phyloP scores from a whole-genome alignment of 75 land plant species.

The Pinus tabuliformis region DNA sequence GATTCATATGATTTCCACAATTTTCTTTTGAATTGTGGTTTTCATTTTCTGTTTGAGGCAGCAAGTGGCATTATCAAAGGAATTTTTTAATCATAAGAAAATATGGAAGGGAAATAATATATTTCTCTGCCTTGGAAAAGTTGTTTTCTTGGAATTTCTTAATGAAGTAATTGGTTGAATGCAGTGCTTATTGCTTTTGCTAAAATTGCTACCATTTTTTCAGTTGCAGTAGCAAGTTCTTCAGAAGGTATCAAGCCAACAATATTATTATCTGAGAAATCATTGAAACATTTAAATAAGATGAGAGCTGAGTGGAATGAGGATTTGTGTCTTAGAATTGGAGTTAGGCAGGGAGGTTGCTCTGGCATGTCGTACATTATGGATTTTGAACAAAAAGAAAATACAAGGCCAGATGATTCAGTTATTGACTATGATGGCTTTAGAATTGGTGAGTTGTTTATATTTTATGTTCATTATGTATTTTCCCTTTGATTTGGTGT shows the following conservation, averaged over 20 bases:
- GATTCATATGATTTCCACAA: no score
- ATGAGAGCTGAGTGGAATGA: constrained; percentile 66
- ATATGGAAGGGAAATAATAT: no score
- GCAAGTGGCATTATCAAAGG: no score
- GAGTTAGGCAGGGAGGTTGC: constrained; percentile 97
- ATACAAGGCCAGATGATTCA: constrained; percentile 75
- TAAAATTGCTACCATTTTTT: background rate
- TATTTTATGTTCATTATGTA: background rate
- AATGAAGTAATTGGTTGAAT: no score
- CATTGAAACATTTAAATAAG: constrained; percentile 74
- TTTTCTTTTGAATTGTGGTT: no score
- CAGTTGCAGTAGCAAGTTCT: constrained; percentile 22
- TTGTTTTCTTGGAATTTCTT: no score
- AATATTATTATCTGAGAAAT: constrained; percentile 71
- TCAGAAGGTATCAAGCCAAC: constrained; percentile 65
- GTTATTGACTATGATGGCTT: constrained; percentile 84
- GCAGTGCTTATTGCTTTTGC: background rate
- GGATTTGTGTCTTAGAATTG: constrained; percentile 88
- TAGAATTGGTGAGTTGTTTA: constrained; percentile 58
- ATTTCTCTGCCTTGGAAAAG: no score
- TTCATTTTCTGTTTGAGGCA: no score
- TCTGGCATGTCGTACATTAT: constrained; percentile 92
- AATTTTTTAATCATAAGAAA: no score
- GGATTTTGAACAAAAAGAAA: constrained; percentile 64
- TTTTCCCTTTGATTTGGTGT: background rate